phyloP scores from a whole-genome alignment of 2,329 filamentous ascomycete species.

The Pseudocercospora vitis region DNA sequence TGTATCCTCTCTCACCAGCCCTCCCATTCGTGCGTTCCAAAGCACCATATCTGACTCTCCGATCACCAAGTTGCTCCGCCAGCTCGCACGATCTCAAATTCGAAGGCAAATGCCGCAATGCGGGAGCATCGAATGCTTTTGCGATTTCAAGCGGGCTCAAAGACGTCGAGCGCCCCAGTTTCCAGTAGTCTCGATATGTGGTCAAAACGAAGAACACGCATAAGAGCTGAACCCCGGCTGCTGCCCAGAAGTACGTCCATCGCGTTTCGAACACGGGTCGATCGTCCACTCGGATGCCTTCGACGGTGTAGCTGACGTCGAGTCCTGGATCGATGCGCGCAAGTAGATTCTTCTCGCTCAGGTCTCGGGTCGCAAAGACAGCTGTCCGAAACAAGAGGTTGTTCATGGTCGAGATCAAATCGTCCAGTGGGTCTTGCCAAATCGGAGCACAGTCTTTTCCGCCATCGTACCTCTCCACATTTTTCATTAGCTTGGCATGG shows the following conservation, averaged over 20 bases:
- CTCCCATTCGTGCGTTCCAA: background rate
- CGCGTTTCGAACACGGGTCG: background rate
- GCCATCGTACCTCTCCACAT: background rate
- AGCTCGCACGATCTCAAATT: background rate
- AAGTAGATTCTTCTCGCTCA: background rate
- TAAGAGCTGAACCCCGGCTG: background rate
- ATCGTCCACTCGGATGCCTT: constrained; percentile 5
- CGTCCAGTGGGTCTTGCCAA: constrained; percentile 5
- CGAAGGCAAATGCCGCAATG: constrained; percentile 21
- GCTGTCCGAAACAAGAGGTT: constrained; percentile 12
- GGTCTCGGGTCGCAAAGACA: constrained; percentile 1
- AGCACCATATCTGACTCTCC: background rate
- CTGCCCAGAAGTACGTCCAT: background rate
- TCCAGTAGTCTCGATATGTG: constrained; percentile 23
- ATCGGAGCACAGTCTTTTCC: constrained; percentile 5
- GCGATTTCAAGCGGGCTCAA: constrained; percentile 39
- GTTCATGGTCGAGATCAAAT: constrained; percentile 7
- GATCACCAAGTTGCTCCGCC: background rate
- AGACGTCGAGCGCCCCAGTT: constrained; percentile 33
- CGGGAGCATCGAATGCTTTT: constrained; percentile 37
- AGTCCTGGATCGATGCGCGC: constrained; percentile 1
- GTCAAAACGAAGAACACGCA: background rate
- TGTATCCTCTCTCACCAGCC: background rate
- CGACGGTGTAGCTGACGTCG: background rate
- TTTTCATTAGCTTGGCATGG: constrained; percentile 5